Base-by-base conservation (phyloP, 2,329 filamentous ascomycete species). In the Bertia moriformis region DNA sequence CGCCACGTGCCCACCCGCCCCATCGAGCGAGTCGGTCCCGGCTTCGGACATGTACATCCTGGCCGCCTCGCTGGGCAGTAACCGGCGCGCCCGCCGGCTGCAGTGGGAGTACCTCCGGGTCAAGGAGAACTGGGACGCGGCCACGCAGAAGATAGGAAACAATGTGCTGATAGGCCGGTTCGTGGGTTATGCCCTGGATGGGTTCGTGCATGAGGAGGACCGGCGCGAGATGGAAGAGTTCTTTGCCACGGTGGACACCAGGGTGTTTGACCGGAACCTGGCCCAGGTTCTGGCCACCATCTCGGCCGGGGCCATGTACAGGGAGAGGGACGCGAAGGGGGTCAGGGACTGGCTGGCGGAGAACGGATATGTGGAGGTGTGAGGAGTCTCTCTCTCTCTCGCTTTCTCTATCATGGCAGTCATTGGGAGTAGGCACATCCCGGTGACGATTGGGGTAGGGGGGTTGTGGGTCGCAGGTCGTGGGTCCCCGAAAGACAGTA, bases 121-220 rank as follows among this genome's bases (percentile, higher is more conserved):
- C n/a, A 85, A 88, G 61, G 67, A 72, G 33, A 80, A 94, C 62
- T 98, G 89, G 83, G 67, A 74, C 19, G 66, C 71, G 27, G 71
- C 93, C 35, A 70, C 78, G 39, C 63, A 73, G 43, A 83, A 81
- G 57, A 68, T 96, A 40, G 78, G 73, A 54, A 95, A 95, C 62
- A 83, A 86, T 45, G 81, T 95, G 19, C 75, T 95, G 3, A 67
- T 95, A n/a, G 89, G 96, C 61, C 78, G 88, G 37, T 94, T 93
- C 61, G 63, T 98, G 49, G 78, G 83, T 48, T 67, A 83, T 47
- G 78, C 78, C 35, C 63, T 98, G 48, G 74, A 75, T 51, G 83
- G 83, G 54, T 96, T 93, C 55, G 74, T 83, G 3, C 78, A 86
- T 49, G 61, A 66, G 12, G 69, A 71, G 44, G 69, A 74, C 13